phyloP scores from a whole-genome alignment of 2,329 filamentous ascomycete species.

The Neofusicoccum cordaticola region DNA sequence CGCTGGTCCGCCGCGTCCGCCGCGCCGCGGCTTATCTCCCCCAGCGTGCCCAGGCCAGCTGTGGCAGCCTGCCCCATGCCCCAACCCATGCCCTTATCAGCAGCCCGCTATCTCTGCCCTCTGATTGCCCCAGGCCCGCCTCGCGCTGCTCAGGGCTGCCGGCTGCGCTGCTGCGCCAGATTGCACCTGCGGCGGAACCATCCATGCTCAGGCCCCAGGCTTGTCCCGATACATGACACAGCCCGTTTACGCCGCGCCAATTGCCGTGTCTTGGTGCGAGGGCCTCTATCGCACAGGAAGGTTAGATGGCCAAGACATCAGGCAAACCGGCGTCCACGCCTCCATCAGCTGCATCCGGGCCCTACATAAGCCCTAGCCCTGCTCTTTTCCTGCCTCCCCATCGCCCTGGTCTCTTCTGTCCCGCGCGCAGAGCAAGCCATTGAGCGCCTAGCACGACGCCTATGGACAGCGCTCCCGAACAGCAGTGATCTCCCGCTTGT shows the following conservation, averaged over 20 bases:
- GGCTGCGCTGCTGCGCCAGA: no score
- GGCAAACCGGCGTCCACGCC: background rate
- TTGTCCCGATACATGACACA: background rate
- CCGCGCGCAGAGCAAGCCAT: background rate
- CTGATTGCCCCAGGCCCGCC: no score
- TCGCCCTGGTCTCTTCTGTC: background rate
- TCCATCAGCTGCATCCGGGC: background rate
- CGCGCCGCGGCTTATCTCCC: background rate
- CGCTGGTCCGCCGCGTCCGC: background rate
- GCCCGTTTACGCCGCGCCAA: background rate
- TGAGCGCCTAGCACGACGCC: background rate
- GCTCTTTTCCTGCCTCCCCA: background rate
- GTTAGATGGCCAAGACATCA: slow-evolving; percentile 2
- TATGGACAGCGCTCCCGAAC: background rate
- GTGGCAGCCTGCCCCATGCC: background rate
- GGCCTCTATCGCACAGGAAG: background rate
- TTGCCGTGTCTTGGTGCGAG: background rate
- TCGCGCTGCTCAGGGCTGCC: no score
- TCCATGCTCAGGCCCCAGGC: background rate
- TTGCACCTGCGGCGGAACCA: background rate
- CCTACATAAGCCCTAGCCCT: background rate
- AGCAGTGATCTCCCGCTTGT: background rate
- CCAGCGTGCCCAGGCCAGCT: background rate
- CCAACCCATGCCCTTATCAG: background rate
- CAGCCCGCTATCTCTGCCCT: background rate